Percentiles rank a stretch among this genome's conserved stretches.
These are phyloP conservation scores for Arxiozyma heterogenica DNA, from an alignment of 1,139 yeast genomes.

Conservation along the genomic window DNA sequence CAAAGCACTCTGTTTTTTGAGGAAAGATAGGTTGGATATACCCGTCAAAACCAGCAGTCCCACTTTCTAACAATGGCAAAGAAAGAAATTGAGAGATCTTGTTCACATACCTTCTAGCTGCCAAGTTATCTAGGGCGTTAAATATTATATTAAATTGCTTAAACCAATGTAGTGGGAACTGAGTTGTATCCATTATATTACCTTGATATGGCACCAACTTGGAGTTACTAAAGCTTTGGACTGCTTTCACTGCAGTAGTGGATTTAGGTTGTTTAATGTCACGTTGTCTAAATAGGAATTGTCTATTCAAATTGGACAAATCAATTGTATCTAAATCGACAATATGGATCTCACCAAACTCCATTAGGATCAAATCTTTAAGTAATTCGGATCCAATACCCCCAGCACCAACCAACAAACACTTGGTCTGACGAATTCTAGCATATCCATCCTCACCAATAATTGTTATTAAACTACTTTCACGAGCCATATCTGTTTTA, in stretches of 20 bases:
- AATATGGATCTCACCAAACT: constrained; percentile 82
- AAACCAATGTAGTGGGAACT: constrained; percentile 78
- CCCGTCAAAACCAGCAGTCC: constrained; percentile 91
- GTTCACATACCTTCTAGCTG: constrained; percentile 87
- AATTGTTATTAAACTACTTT: constrained; percentile 8
- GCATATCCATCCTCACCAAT: constrained; percentile 22
- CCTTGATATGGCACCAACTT: constrained; percentile 75
- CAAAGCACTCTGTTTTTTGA: constrained; percentile 81
- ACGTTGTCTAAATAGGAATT: constrained; percentile 75
- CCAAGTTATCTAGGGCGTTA: constrained; percentile 89
- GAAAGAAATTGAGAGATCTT: constrained; percentile 64
- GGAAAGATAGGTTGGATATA: constrained; percentile 90
- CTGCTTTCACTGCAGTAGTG: constrained; percentile 73
- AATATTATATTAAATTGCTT: constrained; percentile 64
- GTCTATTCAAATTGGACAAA: constrained; percentile 82
- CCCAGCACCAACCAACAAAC: constrained; percentile 93
- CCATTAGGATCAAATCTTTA: constrained; percentile 73
- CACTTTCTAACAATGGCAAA: constrained; percentile 81
- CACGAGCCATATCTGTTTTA: constrained; percentile 6
- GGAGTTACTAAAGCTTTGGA: constrained; percentile 62
- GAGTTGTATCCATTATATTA: constrained; percentile 68
- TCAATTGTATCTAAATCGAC: constrained; percentile 95
- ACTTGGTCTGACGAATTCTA: constrained; percentile 40
- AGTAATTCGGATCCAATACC: constrained; percentile 98
- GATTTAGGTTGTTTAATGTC: constrained; percentile 86